Base-by-base conservation (phyloP, 306 rosid genomes). In the Cucurbita moschata region DNA sequence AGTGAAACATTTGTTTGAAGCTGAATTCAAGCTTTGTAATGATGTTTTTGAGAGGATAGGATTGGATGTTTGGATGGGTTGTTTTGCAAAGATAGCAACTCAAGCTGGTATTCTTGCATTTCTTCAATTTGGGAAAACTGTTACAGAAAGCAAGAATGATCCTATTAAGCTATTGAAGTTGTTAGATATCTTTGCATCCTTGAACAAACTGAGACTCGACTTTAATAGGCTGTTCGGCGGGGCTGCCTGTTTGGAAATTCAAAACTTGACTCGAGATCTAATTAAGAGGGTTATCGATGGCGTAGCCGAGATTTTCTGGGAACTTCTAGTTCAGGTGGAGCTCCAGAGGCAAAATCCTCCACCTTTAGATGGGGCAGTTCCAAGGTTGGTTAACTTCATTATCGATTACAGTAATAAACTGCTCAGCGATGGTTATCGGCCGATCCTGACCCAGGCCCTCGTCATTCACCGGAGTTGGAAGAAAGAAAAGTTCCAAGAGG, bases 1-100 rank as follows among this genome's bases (percentile, higher is more conserved):
- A 0, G 99, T 95, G 85, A 95, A 95, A 73, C 99, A 95, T 79
- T 89, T 95, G 87, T 95, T 95, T 64, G 99, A 95, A 87, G 97
- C 87, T 0, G 99, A 91, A 81, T 91, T 86, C 78, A 91, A 91
- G 85, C 96, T 95, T 72, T 95, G 99, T 77, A 95, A 85, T 76
- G 99, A 95, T 76, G 96, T 95, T 51, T 95, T 89, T 53, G 99
- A 95, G 87, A 91, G 87, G 87, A 83, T 95, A 68, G 96, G 97
- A 11, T 76, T 83, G 79, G 92, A 84, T 68, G 90, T 91, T 69
- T 89, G 99, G 99, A 91, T 89, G 92, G 90, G 91, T 54, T 95
- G 99, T 80, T 95, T 95, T 74, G 88, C 99, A 19, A 89, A 76
- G 85, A 95, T 95, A 30, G 99, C 99, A 16, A 96, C 97, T 18